These are phyloP conservation scores for Candida mesenterica DNA, from an alignment of 1,139 yeast genomes.

Conservation along the genomic window DNA sequence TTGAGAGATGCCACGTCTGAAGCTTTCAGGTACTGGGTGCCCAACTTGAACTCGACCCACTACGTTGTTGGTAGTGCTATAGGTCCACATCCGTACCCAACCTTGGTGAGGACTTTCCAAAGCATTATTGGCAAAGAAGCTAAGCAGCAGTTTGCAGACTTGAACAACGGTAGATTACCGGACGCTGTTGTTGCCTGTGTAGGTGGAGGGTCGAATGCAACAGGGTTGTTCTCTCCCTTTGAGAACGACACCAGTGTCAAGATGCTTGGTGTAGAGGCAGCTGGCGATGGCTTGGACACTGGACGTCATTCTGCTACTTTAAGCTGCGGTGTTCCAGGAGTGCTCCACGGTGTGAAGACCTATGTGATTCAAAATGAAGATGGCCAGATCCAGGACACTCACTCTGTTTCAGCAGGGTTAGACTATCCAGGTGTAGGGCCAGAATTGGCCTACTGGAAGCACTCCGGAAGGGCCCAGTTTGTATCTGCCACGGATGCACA, in stretches of 20 bases:
- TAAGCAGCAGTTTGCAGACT: slow-evolving; percentile 78
- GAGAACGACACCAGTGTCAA: slow-evolving; percentile 75
- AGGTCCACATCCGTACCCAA: slow-evolving; percentile 99
- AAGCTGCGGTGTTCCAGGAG: slow-evolving; percentile 93
- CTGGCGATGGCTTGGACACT: slow-evolving; percentile 94
- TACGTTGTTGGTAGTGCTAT: slow-evolving; percentile 97
- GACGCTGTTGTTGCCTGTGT: slow-evolving; percentile 97
- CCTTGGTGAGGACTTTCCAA: slow-evolving; percentile 97
- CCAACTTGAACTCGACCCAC: slow-evolving; percentile 80
- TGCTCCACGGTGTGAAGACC: slow-evolving; percentile 95
- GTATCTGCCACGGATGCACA: slow-evolving; percentile 91
- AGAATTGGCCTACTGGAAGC: slow-evolving; percentile 93
- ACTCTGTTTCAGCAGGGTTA: slow-evolving; percentile 96
- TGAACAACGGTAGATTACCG: slow-evolving; percentile 81
- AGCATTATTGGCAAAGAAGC: slow-evolving; percentile 95
- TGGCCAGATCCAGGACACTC: slow-evolving; percentile 97
- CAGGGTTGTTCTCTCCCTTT: slow-evolving; percentile 95
- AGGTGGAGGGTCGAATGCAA: slow-evolving; percentile 97
- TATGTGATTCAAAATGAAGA: slow-evolving; percentile 86
- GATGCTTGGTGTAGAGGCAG: slow-evolving; percentile 95
- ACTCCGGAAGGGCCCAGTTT: slow-evolving; percentile 87
- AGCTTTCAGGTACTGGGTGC: slow-evolving; percentile 95
- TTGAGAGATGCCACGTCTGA: slow-evolving; percentile 97
- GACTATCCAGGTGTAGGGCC: slow-evolving; percentile 99
- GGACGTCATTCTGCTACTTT: slow-evolving; percentile 88